A percentile compares a stretch with the other conserved stretches of the same genome.
Conservation (phyloP, 225 moss, liverwort and hornwort genomes). For the Physcomitrium patens region DNA sequence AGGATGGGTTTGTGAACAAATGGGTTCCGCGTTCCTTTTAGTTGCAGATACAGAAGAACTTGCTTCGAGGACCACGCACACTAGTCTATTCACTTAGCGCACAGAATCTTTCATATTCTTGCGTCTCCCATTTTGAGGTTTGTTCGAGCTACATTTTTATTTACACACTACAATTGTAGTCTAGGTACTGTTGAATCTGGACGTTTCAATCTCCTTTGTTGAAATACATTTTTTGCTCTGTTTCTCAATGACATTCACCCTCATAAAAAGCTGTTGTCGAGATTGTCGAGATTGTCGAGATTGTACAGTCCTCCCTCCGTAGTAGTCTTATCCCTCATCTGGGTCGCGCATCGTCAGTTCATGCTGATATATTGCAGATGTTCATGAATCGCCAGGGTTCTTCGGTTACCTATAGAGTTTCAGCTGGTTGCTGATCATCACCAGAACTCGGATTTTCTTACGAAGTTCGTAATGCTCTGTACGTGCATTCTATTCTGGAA, state of each 20-base stretch:
- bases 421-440: too few species aligned
- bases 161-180: too few species aligned
- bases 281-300: slow-evolving; percentile 15
- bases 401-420: too few species aligned
- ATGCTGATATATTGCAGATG: too few species aligned
- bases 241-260: slow-evolving; percentile 33
- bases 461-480: too few species aligned
- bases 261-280: slow-evolving; percentile 23
- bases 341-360: too few species aligned
- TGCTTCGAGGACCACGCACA: slow-evolving; percentile 40
- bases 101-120: slow-evolving; percentile 9
- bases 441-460: too few species aligned
- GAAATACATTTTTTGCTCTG: slow-evolving; percentile 61
- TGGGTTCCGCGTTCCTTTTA: slow-evolving; percentile 31
- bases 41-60: slow-evolving; percentile 30
- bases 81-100: slow-evolving; percentile 23
- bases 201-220: slow-evolving; percentile 48
- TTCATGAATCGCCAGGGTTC: too few species aligned
- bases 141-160: slow-evolving; percentile 35
- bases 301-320: neutral
- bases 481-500: too few species aligned
- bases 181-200: too few species aligned
- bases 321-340: neutral
- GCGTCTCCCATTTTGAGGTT: slow-evolving; percentile 46
- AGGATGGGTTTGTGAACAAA: slow-evolving; percentile 47